Evolutionary conservation across 2,329 filamentous ascomycete species (phyloP), one percentile per base, ranked within the genome.

Genomic region (Aspergillus puulaauensis): DNA sequence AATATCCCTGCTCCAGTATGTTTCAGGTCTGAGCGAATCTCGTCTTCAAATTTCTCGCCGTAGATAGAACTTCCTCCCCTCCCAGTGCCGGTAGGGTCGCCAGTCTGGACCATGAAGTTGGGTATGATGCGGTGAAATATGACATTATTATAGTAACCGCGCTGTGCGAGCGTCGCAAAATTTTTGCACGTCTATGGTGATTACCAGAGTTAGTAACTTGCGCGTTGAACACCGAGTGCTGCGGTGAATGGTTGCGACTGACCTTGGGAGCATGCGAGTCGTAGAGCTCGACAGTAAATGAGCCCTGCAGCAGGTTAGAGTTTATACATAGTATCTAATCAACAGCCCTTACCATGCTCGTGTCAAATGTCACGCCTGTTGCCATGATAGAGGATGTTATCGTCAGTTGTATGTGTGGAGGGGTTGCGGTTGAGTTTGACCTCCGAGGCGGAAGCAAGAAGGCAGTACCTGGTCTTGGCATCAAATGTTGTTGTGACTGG

Each of bases 41-140:
- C 95, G 78, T 99, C 95, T 60, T 89, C 91, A 74, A 98, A 98
- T 72, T 91, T 93, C 51, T 92, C 90, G 69, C 93, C 95, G 76
- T 91, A 98, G 79, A 97, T 96, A 61, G 88, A 93, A 57, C 82
- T 82, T 57, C 95, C 95, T 67, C 95, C 95, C 58, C 92, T 87
- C 52, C 95, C 95, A 1, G 92, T 97, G 60, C 93, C 93, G 0
- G 93, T 96, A 1, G 93, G 93, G 75, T 99, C 95, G 58, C 93
- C 93, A 61, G 89, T 90, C 79, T 98, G 93, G 57, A 96, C 83
- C 93, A 99, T 98, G 81, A 99, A 99, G 77, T 91, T 86, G 52
- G 91, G 87, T 70, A 99, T 98, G 67, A 98, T 88, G 73, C 95
- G 92, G 81, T 98, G 95, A 83, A 98, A 93, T 70, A 93, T 79